Conservation (phyloP, 2,329 filamentous ascomycete species). For the Sporothrix dimorphospora region DNA sequence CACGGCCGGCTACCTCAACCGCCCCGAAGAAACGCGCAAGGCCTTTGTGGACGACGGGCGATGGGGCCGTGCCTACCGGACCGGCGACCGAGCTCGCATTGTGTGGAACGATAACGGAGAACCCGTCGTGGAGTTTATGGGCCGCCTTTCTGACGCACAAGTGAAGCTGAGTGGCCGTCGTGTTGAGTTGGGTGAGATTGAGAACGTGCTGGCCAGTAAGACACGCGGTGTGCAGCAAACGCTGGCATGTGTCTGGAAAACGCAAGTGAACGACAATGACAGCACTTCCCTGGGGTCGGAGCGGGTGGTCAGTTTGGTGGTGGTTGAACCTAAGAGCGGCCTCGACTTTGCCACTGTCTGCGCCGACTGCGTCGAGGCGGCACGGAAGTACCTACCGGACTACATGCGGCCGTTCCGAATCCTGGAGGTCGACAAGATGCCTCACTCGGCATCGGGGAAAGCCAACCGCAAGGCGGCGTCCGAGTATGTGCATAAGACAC, state of each 20-base stretch:
- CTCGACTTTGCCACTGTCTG: slow-evolving; percentile 38
- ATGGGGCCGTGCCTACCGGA: slow-evolving; percentile 32
- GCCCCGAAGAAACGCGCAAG: slow-evolving; percentile 52
- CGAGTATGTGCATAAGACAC: neutral
- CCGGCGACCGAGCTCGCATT: slow-evolving; percentile 33
- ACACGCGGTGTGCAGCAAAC: slow-evolving; percentile 31
- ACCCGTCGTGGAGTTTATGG: slow-evolving; percentile 53
- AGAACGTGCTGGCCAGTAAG: slow-evolving; percentile 32
- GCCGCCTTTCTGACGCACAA: slow-evolving; percentile 60
- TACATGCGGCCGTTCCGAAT: slow-evolving; percentile 65
- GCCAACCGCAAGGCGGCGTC: slow-evolving; percentile 41
- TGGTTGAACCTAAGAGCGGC: slow-evolving; percentile 51
- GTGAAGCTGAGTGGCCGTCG: slow-evolving; percentile 67
- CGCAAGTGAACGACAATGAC: slow-evolving; percentile 7
- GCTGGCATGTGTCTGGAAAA: slow-evolving; percentile 29
- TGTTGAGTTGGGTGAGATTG: slow-evolving; percentile 56
- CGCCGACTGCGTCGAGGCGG: slow-evolving; percentile 45
- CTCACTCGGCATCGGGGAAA: slow-evolving; percentile 64
- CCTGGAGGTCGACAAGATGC: slow-evolving; percentile 53
- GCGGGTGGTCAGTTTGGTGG: slow-evolving; percentile 53
- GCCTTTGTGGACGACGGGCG: slow-evolving; percentile 24
- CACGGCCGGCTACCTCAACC: slow-evolving; percentile 56
- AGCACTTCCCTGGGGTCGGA: slow-evolving; percentile 29
- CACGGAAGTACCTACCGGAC: slow-evolving; percentile 56
- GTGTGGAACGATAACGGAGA: slow-evolving; percentile 33